phyloP scores from a whole-genome alignment of 257 asterid species.

The Nicotiana noctiflora region DNA sequence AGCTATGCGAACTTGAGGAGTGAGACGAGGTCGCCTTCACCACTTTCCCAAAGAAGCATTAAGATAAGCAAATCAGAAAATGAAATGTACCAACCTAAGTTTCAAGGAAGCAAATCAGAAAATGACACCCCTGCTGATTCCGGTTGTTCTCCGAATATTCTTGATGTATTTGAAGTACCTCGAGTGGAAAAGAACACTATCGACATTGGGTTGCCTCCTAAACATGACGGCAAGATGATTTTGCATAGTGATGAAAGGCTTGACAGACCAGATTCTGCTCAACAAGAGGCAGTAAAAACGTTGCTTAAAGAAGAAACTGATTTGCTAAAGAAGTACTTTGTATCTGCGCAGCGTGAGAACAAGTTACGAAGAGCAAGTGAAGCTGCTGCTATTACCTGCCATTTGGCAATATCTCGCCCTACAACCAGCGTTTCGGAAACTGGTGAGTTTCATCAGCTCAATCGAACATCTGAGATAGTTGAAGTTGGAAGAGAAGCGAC shows the following conservation, averaged over 20 bases:
- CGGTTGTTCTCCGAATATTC: conserved; percentile 38
- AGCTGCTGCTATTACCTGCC: conserved; percentile 31
- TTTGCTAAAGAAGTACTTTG: conserved; percentile 55
- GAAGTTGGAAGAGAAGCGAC: conserved; percentile 27
- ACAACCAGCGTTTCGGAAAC: conserved; percentile 24
- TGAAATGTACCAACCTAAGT: conserved; percentile 24
- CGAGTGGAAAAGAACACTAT: conserved; percentile 29
- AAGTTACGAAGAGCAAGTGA: conserved; percentile 35
- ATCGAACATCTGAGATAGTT: conserved; percentile 31
- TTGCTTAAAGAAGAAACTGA: conserved; percentile 40
- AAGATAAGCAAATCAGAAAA: conserved; percentile 11
- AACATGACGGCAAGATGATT: conserved; percentile 19
- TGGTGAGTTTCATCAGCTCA: conserved; percentile 17
- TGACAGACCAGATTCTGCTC: conserved; percentile 23
- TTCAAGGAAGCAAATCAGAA: conserved; percentile 10
- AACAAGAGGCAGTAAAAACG: conserved; percentile 23
- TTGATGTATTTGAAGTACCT: conserved; percentile 94
- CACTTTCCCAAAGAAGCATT: conserved; percentile 23
- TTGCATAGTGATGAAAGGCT: conserved; percentile 19
- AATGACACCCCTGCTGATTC: conserved; percentile 19
- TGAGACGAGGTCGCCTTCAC: conserved; percentile 36
- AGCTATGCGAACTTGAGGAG: conserved; percentile 19
- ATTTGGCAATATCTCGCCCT: conserved; percentile 30
- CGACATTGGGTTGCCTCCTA: conserved; percentile 21
- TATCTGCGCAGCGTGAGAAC: conserved; percentile 32